Percentiles rank a stretch among this genome's conserved stretches.
phyloP scores from a whole-genome alignment of 352 stramenopile genomes.

The Globisporangium lucens region DNA sequence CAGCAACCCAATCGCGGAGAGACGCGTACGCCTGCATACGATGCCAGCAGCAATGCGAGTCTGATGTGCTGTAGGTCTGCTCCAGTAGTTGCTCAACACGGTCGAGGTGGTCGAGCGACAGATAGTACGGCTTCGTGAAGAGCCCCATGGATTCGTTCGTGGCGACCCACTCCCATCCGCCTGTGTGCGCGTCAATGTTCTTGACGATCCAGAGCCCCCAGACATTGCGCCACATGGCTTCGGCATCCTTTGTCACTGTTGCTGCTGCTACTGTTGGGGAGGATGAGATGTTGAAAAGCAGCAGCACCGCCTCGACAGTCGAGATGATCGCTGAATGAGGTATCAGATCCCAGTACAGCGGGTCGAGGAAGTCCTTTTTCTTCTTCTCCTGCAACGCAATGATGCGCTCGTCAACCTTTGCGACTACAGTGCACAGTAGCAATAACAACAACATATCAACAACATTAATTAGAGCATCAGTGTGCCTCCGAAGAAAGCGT shows the following conservation, averaged over 20 bases:
- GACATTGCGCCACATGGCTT: conserved; percentile 39
- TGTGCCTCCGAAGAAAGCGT: neutral
- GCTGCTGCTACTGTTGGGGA: neutral
- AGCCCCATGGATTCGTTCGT: conserved; percentile 61
- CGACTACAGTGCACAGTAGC: conserved; percentile 36
- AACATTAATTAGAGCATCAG: neutral
- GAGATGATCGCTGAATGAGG: conserved; percentile 41
- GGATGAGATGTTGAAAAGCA: conserved; percentile 49
- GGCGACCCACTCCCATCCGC: conserved; percentile 61
- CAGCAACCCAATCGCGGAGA: conserved; percentile 46
- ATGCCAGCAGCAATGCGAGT: conserved; percentile 47
- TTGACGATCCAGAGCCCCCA: conserved; percentile 77
- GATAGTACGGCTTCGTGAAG: conserved; percentile 69
- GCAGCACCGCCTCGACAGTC: conserved; percentile 47
- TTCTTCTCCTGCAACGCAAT: conserved; percentile 53
- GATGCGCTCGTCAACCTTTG: conserved; percentile 52
- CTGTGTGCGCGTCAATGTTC: conserved; percentile 65
- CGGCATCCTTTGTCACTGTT: conserved; percentile 16
- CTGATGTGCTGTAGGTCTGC: conserved; percentile 15
- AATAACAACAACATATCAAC: neutral
- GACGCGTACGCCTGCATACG: conserved; percentile 48
- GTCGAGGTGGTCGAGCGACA: conserved; percentile 38
- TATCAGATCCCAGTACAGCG: conserved; percentile 54
- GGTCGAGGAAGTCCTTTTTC: conserved; percentile 62
- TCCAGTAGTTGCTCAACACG: conserved; percentile 32